A percentile compares a stretch with the other conserved stretches of the same genome.
Evolutionary conservation across 1,284 basidiomycete genomes (phyloP).

Genomic region (Cronartium ribicola): DNA sequence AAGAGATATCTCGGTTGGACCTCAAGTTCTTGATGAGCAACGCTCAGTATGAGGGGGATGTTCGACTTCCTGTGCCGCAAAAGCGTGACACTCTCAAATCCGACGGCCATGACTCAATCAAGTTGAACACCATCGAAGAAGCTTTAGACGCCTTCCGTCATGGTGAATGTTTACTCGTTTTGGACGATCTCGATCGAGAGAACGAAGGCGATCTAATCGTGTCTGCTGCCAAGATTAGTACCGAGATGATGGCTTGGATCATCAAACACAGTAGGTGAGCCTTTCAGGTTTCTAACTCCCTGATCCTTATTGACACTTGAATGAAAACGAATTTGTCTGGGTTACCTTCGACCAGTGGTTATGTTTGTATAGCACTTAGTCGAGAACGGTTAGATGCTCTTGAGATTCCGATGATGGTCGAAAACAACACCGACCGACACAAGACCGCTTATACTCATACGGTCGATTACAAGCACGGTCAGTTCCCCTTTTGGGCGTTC

Average conservation of each 20-base stretch:
- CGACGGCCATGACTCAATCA: conserved; percentile 42
- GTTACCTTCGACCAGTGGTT: conserved; percentile 67
- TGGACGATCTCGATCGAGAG: conserved; percentile 89
- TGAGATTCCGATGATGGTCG: conserved; percentile 89
- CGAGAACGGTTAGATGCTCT: conserved; percentile 70
- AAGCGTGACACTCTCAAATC: conserved; percentile 5
- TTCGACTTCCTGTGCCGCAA: background rate
- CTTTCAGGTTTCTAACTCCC: background rate
- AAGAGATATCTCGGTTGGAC: background rate
- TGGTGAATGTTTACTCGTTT: conserved; percentile 88
- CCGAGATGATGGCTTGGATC: conserved; percentile 99
- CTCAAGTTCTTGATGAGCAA: background rate
- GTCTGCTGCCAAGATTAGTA: conserved; percentile 72
- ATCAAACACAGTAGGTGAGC: conserved; percentile 84
- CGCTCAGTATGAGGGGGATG: background rate
- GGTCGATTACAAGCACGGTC: conserved; percentile 81
- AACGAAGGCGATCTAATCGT: conserved; percentile 93
- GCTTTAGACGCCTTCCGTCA: conserved; percentile 71
- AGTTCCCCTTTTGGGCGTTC: conserved; percentile 46
- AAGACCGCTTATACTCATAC: conserved; percentile 97
- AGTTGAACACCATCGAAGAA: conserved; percentile 69
- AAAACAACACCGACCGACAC: conserved; percentile 82
- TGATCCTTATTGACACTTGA: background rate
- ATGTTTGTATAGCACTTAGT: conserved; percentile 85
- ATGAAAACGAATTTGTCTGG: background rate